Evolutionary conservation across 257 asterid species (phyloP), one percentile per base, ranked within the genome.

Genomic region (Ajuga chamaepitys): DNA sequence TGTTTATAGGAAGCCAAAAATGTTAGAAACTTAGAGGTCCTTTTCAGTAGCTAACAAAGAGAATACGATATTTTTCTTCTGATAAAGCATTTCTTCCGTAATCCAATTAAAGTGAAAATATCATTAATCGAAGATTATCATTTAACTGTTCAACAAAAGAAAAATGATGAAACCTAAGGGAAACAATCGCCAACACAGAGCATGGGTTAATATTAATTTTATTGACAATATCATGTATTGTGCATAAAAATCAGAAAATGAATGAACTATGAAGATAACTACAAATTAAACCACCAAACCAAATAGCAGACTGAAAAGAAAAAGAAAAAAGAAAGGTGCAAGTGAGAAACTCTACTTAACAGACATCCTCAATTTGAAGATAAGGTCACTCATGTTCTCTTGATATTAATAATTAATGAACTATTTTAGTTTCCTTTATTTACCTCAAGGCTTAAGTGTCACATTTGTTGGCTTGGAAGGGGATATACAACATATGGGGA

Each of bases 1-100:
- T 91, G 85, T 76, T 67, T 22, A 71, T 66, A 60, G 65, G 66
- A 70, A 47, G 70, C 61, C 51, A 51, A 47, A 64, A 50, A 54
- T 60, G 47, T 62, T 40, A 73, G 13, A 53, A 41, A 9, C 42
- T 54, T 18, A 44, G 22, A 67, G 26, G 7, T 58, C 24, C 47
- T 64, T 57, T 52, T 51, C 32, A 47, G 46, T 56, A 50, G 53
- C 64, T 62, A 41, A 56, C 20, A 52, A 34, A 70, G 10, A 38
- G 34, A 50, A 74, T 41, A 52, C 40, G 22, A 51, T 47, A 66
- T 65, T 64, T 51, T 48, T 60, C 66, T 47, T 51, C 24, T 32
- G 30, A 22, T 34, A 38, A 35, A n/a, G 60, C 44, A 34, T 63
- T 45, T 45, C 47, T 24, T 53, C 45, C 46, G 30, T 16, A 18